These are phyloP conservation scores for Fusarium torulosum DNA, from an alignment of 2,329 filamentous ascomycete genomes.

Conservation along the genomic window DNA sequence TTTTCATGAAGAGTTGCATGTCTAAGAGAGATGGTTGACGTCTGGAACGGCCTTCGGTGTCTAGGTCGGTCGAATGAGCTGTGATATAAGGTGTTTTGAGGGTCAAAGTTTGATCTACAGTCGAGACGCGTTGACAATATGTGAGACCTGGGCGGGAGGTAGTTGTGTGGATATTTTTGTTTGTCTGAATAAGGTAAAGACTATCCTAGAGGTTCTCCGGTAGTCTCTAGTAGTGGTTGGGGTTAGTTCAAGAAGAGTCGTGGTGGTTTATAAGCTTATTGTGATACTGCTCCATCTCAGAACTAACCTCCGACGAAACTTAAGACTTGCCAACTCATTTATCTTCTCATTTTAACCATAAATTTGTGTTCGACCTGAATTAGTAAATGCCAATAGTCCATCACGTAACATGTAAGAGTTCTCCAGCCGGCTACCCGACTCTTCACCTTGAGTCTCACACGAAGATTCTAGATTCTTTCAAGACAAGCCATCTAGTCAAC, in stretches of 20 bases:
- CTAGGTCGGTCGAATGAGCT: background rate
- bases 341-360: background rate
- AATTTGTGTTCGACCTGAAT: background rate
- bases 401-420: background rate
- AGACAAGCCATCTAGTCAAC: background rate
- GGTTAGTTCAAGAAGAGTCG: background rate
- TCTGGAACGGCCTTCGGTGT: background rate
- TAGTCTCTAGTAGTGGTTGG: background rate
- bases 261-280: background rate
- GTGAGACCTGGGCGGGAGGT: background rate
- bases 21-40: background rate
- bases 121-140: background rate
- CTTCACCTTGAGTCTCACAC: too few relatives aligned
- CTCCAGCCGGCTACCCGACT: background rate
- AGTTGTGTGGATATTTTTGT: background rate
- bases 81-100: background rate
- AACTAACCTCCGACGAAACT: too few relatives aligned
- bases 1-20: constrained; percentile 5
- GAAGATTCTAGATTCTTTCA: background rate
- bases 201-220: background rate
- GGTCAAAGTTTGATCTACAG: background rate
- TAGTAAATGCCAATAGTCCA: background rate
- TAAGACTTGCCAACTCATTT: background rate
- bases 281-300: background rate
- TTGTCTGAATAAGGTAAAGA: background rate